Evolutionary conservation across 2,329 filamentous ascomycete genomes (phyloP), one percentile per base, ranked within the genome.

Genomic region (Orbilia javanica): DNA sequence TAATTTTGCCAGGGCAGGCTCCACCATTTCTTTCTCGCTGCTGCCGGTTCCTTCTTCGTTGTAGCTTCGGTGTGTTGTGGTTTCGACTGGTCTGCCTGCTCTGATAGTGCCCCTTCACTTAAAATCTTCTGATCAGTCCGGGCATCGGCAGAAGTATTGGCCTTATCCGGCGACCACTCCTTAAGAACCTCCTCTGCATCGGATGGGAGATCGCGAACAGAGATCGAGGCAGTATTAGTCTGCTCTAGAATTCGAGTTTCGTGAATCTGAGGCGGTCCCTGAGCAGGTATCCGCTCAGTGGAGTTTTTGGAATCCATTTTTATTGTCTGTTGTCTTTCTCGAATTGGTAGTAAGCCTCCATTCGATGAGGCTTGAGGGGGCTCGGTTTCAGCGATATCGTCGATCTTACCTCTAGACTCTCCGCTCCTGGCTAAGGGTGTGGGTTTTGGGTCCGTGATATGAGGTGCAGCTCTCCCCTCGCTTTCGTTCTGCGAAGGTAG

Each of bases 1-100:
- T 22, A 63, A 50, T 29, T 44, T 44, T 29, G 48, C 72, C 64
- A 76, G 55, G 65, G 36, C 15, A 64, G 20, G 15, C 50, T 70
- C 73, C 73, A 77, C 65, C 57, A 70, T 20, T 18, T 57, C n/a
- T 62, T 70, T 67, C 53, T 62, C 4, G 46, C 11, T 31, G 22
- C 4, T 25, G 57, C 13, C 4, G 25, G 27, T 42, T 64, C 64
- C 4, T 8, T 34, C n/a, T 55, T 8, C 13, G 22, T 11, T 13
- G 27, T 34, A 13, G 13, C 29, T 15, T 39, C 22, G 20, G 13
- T 0, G 4, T 36, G 10, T 25, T 63, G 27, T 22, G 20, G 15
- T 31, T 55, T 52, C 10, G 25, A n/a, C 18, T 6, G n/a, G 22
- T 15, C 13, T 7, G 11, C 22, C 44, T 29, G 46, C 13, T 67